phyloP scores from a whole-genome alignment of 805 yeast genomes.

The Pichia deserticola region DNA sequence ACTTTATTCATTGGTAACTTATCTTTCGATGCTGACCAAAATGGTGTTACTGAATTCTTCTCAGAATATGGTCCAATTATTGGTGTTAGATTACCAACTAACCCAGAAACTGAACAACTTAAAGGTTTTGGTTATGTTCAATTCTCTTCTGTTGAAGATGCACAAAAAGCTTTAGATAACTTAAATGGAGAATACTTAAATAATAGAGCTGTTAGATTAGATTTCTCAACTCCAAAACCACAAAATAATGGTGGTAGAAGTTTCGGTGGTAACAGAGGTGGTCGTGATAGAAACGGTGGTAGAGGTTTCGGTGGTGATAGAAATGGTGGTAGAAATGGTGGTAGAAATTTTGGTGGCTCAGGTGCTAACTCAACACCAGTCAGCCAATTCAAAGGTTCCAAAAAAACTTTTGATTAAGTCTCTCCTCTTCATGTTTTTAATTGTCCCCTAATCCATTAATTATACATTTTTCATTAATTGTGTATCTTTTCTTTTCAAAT shows the following conservation, averaged over 20 bases:
- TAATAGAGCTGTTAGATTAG: conserved; percentile 92
- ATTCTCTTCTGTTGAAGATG: conserved; percentile 79
- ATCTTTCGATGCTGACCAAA: conserved; percentile 84
- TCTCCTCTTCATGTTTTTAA: too few species aligned
- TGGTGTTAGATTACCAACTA: conserved; percentile 93
- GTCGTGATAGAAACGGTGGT: conserved; percentile 24
- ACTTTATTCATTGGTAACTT: conserved; percentile 94
- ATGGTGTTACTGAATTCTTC: conserved; percentile 64
- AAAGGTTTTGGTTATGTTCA: conserved; percentile 99
- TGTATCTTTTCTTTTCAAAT: conserved; percentile 9
- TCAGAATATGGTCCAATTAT: conserved; percentile 74
- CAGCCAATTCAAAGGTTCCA: conserved; percentile 69
- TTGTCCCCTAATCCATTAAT: neutral
- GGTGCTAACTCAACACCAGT: conserved; percentile 65
- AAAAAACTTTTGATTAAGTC: conserved; percentile 68
- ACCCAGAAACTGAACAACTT: conserved; percentile 97
- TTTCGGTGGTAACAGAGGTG: conserved; percentile 12
- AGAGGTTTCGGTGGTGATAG: conserved; percentile 29
- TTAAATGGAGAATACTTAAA: conserved; percentile 83
- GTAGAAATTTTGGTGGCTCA: conserved; percentile 35
- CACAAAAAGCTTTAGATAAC: conserved; percentile 79
- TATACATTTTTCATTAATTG: neutral
- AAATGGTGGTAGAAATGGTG: conserved; percentile 25
- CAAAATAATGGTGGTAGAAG: conserved; percentile 27
- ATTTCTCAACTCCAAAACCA: conserved; percentile 77